A percentile compares a stretch with the other conserved stretches of the same genome.
Evolutionary conservation across 495 filamentous ascomycete species (phyloP).

Genomic region (Neurospora sp.): DNA sequence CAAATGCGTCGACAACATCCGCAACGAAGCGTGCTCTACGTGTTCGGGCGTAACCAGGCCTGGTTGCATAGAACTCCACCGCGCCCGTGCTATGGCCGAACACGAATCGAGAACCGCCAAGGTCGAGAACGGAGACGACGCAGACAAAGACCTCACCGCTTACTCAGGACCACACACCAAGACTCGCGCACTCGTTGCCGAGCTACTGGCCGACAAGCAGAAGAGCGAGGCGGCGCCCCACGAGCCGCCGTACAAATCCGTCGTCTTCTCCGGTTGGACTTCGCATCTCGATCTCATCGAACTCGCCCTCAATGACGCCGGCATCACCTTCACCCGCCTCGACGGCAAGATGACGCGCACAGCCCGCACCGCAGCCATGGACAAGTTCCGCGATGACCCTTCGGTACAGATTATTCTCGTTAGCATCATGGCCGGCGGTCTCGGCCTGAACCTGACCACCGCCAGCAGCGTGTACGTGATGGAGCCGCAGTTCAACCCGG

Average conservation of each 20-base stretch:
- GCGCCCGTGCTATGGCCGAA: conserved; percentile 49
- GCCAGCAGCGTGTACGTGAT: conserved; percentile 87
- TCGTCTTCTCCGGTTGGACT: conserved; percentile 92
- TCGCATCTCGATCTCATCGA: conserved; percentile 89
- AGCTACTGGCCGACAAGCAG: conserved; percentile 48
- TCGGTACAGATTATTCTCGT: conserved; percentile 71
- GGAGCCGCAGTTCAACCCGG: conserved; percentile 97
- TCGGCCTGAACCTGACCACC: conserved; percentile 83
- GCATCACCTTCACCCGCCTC: conserved; percentile 64
- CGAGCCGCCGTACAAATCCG: conserved; percentile 69
- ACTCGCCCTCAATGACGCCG: conserved; percentile 60
- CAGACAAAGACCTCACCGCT: conserved; percentile 49
- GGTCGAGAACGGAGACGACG: conserved; percentile 22
- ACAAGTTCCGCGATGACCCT: conserved; percentile 63
- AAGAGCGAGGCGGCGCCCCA: conserved; percentile 48
- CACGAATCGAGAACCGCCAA: conserved; percentile 38
- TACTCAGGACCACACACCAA: conserved; percentile 89
- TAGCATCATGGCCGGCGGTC: conserved; percentile 84
- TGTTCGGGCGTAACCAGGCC: conserved; percentile 25
- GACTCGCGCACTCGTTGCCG: conserved; percentile 64
- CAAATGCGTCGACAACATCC: conserved; percentile 51
- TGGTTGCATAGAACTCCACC: conserved; percentile 55
- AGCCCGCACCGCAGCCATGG: conserved; percentile 60
- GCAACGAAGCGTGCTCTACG: conserved; percentile 20
- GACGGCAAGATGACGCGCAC: conserved; percentile 77